Evolutionary conservation across 495 filamentous ascomycete genomes (phyloP).

Genomic region (Apodospora peruviana): DNA sequence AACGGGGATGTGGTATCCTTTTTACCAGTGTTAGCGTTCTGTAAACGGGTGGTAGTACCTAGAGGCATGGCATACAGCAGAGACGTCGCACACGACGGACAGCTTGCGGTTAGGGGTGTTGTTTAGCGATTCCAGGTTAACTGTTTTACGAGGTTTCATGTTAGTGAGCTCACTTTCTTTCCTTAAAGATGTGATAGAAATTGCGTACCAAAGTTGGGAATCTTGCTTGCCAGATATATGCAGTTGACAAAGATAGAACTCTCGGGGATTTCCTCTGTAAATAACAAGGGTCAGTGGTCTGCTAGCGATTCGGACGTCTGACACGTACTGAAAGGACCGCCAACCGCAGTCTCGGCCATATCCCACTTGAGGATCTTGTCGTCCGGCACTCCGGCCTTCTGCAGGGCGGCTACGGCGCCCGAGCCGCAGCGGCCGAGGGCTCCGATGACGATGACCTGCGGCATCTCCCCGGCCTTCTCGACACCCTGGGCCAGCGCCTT

Average conservation of each 20-base stretch:
- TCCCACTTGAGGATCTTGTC: constrained; percentile 86
- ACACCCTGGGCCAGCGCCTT: constrained; percentile 64
- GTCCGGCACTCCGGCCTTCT: constrained; percentile 67
- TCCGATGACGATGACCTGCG: constrained; percentile 57
- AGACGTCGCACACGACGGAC: constrained; percentile 84
- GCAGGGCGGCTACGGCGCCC: constrained; percentile 76
- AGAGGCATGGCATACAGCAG: constrained; percentile 66
- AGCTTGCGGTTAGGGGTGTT: constrained; percentile 64
- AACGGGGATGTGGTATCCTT: constrained; percentile 53
- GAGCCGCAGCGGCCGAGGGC: constrained; percentile 79
- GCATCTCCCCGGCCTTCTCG: constrained; percentile 52
- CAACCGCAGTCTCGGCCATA: constrained; percentile 77
- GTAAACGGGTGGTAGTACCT: constrained; percentile 29
- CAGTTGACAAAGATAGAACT: constrained; percentile 84
- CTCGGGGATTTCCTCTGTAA: constrained; percentile 66
- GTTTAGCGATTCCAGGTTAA: constrained; percentile 61
- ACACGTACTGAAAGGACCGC: constrained; percentile 68
- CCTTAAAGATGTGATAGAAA: not conserved
- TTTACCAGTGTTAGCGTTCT: not conserved
- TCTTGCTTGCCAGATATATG: constrained; percentile 66
- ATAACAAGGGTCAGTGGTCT: constrained; percentile 2
- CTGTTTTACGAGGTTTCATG: constrained; percentile 15
- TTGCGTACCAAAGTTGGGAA: constrained; percentile 26
- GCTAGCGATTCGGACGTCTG: too few relatives aligned
- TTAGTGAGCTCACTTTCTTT: not conserved